Evolutionary conservation across 495 filamentous ascomycete genomes (phyloP).

Genomic region (Articulospora tetracladia): DNA sequence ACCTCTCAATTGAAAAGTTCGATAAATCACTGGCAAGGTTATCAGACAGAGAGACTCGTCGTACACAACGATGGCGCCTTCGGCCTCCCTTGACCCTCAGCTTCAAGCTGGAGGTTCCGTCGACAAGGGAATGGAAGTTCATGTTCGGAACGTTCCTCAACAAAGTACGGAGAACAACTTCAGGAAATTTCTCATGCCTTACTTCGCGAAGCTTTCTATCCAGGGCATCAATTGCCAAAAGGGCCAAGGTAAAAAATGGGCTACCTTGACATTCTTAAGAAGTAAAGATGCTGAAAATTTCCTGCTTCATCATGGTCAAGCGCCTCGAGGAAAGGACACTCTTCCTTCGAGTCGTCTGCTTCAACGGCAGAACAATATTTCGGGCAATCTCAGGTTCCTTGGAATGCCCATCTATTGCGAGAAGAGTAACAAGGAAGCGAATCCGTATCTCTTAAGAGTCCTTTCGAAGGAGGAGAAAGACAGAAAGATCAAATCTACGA

Average conservation of each 20-base stretch:
- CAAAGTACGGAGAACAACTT: slow-evolving; percentile 32
- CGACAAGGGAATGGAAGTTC: slow-evolving; percentile 36
- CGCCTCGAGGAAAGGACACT: neutral
- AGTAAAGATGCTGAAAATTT: slow-evolving; percentile 30
- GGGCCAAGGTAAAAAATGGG: slow-evolving; percentile 27
- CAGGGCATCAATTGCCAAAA: slow-evolving; percentile 34
- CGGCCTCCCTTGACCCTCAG: too few species aligned
- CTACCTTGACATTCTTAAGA: slow-evolving; percentile 34
- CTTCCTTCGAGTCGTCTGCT: neutral
- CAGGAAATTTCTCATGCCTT: slow-evolving; percentile 30
- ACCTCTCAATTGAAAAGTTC: too few species aligned
- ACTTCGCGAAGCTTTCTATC: slow-evolving; percentile 31
- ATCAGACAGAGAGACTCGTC: too few species aligned
- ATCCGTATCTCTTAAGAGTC: slow-evolving; percentile 32
- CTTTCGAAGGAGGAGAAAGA: slow-evolving; percentile 37
- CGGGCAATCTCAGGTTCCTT: slow-evolving; percentile 35
- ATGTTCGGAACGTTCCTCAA: slow-evolving; percentile 33
- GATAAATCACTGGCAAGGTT: too few species aligned
- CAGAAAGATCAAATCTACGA: neutral
- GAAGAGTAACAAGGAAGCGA: slow-evolving; percentile 34
- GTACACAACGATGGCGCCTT: too few species aligned
- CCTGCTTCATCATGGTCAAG: slow-evolving; percentile 29
- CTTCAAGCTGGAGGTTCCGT: too few species aligned
- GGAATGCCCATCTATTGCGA: slow-evolving; percentile 35
- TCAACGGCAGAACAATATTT: neutral